These are phyloP conservation scores for Claviceps paspali DNA, from an alignment of 2,329 filamentous ascomycete genomes.

Conservation along the genomic window DNA sequence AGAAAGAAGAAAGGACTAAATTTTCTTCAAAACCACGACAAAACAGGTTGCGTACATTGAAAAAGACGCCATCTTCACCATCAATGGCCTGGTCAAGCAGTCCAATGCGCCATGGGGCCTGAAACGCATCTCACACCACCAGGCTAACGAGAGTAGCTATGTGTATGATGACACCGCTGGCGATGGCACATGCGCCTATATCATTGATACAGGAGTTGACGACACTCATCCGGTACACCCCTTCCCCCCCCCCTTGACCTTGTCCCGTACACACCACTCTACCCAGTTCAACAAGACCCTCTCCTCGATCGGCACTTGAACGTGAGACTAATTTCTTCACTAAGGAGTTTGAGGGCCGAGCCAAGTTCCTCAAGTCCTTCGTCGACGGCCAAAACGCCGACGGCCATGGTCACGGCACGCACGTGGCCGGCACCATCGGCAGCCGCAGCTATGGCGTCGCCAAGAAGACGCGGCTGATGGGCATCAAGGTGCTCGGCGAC, in stretches of 20 bases:
- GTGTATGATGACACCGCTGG: slow-evolving; percentile 22
- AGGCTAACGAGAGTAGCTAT: slow-evolving; percentile 12
- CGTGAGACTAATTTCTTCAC: not conserved
- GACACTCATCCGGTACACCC: slow-evolving; percentile 17
- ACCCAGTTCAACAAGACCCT: no score
- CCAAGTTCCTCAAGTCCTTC: slow-evolving; percentile 19
- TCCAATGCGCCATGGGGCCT: slow-evolving; percentile 21
- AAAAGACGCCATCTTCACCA: slow-evolving; percentile 6
- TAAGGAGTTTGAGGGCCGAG: slow-evolving; percentile 26
- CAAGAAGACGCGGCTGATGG: slow-evolving; percentile 21
- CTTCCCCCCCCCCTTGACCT: no score
- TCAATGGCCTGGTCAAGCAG: slow-evolving; percentile 13
- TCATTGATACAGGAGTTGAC: slow-evolving; percentile 27
- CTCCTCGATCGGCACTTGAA: not conserved
- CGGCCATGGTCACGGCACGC: slow-evolving; percentile 15
- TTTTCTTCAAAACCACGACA: not conserved
- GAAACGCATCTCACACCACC: slow-evolving; percentile 17
- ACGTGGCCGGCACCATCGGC: slow-evolving; percentile 20
- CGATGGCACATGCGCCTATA: slow-evolving; percentile 25
- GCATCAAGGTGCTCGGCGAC: slow-evolving; percentile 23
- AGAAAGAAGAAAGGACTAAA: not conserved
- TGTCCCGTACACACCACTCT: not conserved
- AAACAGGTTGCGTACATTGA: slow-evolving; percentile 21
- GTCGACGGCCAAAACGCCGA: slow-evolving; percentile 16
- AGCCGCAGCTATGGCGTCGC: slow-evolving; percentile 23